phyloP scores from a whole-genome alignment of 352 stramenopile species.

The Aphanomyces astaci region DNA sequence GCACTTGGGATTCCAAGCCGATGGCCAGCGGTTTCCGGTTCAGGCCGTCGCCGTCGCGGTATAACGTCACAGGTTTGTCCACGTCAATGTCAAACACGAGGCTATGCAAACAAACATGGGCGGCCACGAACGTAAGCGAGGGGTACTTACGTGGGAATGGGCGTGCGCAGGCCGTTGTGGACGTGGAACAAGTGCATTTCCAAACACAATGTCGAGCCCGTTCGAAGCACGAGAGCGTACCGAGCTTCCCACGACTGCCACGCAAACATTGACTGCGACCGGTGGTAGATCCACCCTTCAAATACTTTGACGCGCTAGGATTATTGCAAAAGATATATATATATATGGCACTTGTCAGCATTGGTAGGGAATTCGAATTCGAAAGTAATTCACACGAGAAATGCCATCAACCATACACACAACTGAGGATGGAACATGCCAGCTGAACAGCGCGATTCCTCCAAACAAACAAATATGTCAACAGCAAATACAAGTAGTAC shows the following conservation, averaged over 20 bases:
- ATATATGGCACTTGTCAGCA: no score
- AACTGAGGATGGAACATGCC: no score
- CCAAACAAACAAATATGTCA: no score
- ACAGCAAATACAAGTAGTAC: no score
- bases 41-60: slow-evolving; percentile 2
- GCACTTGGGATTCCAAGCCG: not conserved
- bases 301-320: slow-evolving; percentile 3
- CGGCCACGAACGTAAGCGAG: not conserved
- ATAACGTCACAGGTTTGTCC: slow-evolving; percentile 1
- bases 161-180: not conserved
- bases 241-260: slow-evolving; percentile 9
- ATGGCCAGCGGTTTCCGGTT: slow-evolving; percentile 3
- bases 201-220: not conserved
- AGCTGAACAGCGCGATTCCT: no score
- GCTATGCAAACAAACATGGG: slow-evolving; percentile 4
- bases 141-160: slow-evolving; percentile 7
- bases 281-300: slow-evolving; percentile 16
- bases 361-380: no score
- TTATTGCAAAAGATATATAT: no score
- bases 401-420: no score
- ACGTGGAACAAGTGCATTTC: slow-evolving; percentile 17
- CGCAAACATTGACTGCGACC: slow-evolving; percentile 3
- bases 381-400: no score
- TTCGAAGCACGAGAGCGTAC: slow-evolving; percentile 5
- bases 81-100: slow-evolving; percentile 3